Base-by-base conservation (phyloP, 2,329 filamentous ascomycete species). In the Xylariaceae sp. region DNA sequence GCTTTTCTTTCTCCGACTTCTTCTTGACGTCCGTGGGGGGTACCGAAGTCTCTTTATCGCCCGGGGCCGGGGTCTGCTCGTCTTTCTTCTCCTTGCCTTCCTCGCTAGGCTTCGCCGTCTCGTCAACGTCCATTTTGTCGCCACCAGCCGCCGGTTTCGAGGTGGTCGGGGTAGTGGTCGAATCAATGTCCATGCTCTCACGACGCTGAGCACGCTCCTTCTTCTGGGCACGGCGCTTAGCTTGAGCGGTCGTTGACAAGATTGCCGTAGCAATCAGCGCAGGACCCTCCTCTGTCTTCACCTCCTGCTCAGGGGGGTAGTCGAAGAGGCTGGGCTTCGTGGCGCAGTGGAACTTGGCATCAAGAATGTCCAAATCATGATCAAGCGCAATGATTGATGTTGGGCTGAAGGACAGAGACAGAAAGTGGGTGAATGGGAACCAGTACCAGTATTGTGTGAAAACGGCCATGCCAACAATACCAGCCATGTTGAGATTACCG, bases 381-480 rank as follows among this genome's bases (percentile, higher is more conserved):
- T 98, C 90, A 19, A 98, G 81, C 45, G 87, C 91, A 55, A 97
- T 96, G 59, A 98, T 87, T 1, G 93, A 87, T 2, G 94, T 98
- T 1, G 93, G 93, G n/a, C 88, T 89, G 68, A 98, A 97, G 58
- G 89, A 90, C 47, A 98, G 76, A 1, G 91, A 94, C 43, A 98
- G 66, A 80, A 98, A 98, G 68, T 98, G 93, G 22, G 93, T 95
- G 57, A 97, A 85, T 45, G 93, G 93, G 79, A 98, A 98, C 93
- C 93, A 98, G 73, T 98, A 98, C 93, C 93, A 98, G 73, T 98
- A 98, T 64, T 98, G 93, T 8, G 90, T 95, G 69, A 98, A 98
- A 40, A 98, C 87, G 19, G 89, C 91, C 83, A 95, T 95, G 53
- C 93, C 94, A 15, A 98, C 90, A 52, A 98, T 95, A 47, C 89